A percentile compares a stretch with the other conserved stretches of the same genome.
Conservation (phyloP, 2,329 filamentous ascomycete species). For the Trichoderma breve region DNA sequence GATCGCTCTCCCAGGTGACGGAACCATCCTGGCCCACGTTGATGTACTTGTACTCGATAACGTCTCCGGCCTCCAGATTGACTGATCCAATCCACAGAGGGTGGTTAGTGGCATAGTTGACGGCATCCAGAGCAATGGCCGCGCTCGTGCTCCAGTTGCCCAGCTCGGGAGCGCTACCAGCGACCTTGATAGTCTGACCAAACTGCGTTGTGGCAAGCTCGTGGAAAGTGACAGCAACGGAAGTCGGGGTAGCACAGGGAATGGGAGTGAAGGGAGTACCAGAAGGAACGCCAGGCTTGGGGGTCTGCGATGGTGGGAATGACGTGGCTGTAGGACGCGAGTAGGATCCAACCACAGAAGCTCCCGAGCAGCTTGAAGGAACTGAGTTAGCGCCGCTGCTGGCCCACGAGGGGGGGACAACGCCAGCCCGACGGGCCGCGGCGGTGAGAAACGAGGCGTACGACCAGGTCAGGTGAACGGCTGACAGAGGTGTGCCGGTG, state of each 20-base stretch:
- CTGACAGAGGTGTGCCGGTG: constrained; percentile 56
- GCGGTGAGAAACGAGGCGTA: constrained; percentile 68
- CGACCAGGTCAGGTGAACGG: constrained; percentile 69
- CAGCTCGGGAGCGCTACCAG: constrained; percentile 57
- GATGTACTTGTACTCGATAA: constrained; percentile 66
- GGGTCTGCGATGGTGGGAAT: constrained; percentile 51
- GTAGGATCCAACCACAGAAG: constrained; percentile 52
- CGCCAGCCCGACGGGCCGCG: constrained; percentile 53
- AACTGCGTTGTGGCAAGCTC: constrained; percentile 54
- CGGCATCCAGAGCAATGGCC: constrained; percentile 57
- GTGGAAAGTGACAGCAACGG: constrained; percentile 62
- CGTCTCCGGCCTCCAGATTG: constrained; percentile 52
- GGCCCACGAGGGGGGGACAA: constrained; percentile 58
- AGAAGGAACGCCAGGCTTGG: constrained; percentile 34
- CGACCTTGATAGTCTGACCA: constrained; percentile 65
- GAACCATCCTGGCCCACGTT: constrained; percentile 53
- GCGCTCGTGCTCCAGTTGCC: constrained; percentile 59
- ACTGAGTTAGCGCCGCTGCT: constrained; percentile 45
- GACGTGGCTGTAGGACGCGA: constrained; percentile 44
- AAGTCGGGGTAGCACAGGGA: constrained; percentile 39
- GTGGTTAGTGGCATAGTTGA: constrained; percentile 56
- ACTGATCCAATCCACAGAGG: constrained; percentile 61
- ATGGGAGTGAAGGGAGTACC: constrained; percentile 33
- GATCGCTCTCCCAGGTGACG: constrained; percentile 64
- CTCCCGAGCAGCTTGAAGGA: constrained; percentile 47